These are phyloP conservation scores for Saccharomycopsis amapae DNA, from an alignment of 805 yeast species.

Conservation along the genomic window DNA sequence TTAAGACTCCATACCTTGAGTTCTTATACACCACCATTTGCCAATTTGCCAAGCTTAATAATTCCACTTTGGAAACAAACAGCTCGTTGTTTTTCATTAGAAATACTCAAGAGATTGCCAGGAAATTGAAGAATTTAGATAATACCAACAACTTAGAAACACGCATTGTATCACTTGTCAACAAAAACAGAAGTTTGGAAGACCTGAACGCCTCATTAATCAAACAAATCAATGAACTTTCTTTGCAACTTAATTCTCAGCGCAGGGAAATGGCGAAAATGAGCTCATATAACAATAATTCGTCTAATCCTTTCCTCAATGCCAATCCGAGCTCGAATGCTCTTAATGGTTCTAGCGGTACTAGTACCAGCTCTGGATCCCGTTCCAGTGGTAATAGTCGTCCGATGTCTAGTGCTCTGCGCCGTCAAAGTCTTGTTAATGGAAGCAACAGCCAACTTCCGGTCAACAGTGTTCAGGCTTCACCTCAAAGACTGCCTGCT, in stretches of 20 bases:
- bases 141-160: constrained; percentile 4
- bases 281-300: no score
- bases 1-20: constrained; percentile 86
- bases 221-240: constrained; percentile 22
- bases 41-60: constrained; percentile 42
- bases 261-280: constrained; percentile 18
- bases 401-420: no score
- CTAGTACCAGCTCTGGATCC: background rate
- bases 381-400: background rate
- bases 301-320: no score
- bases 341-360: no score
- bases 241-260: constrained; percentile 17
- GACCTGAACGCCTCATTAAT: constrained; percentile 16
- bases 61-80: constrained; percentile 24
- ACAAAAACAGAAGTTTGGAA: constrained; percentile 19
- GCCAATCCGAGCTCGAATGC: no score
- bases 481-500: constrained; percentile 15
- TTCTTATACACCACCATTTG: constrained; percentile 73
- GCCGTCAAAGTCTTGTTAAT: background rate
- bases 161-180: background rate
- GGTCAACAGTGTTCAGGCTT: no score
- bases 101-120: constrained; percentile 27
- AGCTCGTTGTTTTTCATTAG: constrained; percentile 29
- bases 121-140: constrained; percentile 9
- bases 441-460: background rate